Base-by-base conservation (phyloP, 176 grass and related monocot species). In the Canna indica region DNA sequence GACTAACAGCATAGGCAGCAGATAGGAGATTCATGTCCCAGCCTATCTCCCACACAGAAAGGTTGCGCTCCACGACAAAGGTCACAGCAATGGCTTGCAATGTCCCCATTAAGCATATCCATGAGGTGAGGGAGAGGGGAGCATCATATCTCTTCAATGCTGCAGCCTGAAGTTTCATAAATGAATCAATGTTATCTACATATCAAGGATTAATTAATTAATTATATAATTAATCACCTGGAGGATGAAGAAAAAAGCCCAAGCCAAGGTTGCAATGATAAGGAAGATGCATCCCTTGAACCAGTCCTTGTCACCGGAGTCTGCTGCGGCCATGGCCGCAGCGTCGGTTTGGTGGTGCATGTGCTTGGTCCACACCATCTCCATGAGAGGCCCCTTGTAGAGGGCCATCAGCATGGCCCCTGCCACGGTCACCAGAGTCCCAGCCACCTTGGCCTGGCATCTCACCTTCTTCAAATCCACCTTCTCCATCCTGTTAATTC, bases 371-470 rank as follows among this genome's bases (percentile, higher is more conserved):
- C 50, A 22, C 30, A 46, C 45, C 42, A 70, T 73, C 70, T 26
- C 48, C 67, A 83, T 73, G 20, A 75, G 57, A 22, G 24, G 74
- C 1, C 75, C 81, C 38, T 73, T 83, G 57, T 78, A 74, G 35
- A 78, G 25, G 4, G 74, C 57, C 81, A 78, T 83, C 47, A 77
- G 50, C 63, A 83, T 39, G n/a, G 81, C 75, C 0, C 75, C 81
- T 30, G 61, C 47, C 41, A 74, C 69, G 1, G 81, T 73, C 66
- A 78, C 67, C 16, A 65, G 22, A n/a, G 75, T 67, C 18, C 75
- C 81, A 1, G 74, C n/a, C 64, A 83, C 50, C 68, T 78, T 83
- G 47, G 76, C 41, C 24, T 38, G 70, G 69, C 75, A 73, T 61
- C 74, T 77, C 47, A 53, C 53, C 59, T 73, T 69, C 39, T 57